These are phyloP conservation scores for Ascochyta viciae-villosae DNA, from an alignment of 2,329 filamentous ascomycete species.

Conservation along the genomic window DNA sequence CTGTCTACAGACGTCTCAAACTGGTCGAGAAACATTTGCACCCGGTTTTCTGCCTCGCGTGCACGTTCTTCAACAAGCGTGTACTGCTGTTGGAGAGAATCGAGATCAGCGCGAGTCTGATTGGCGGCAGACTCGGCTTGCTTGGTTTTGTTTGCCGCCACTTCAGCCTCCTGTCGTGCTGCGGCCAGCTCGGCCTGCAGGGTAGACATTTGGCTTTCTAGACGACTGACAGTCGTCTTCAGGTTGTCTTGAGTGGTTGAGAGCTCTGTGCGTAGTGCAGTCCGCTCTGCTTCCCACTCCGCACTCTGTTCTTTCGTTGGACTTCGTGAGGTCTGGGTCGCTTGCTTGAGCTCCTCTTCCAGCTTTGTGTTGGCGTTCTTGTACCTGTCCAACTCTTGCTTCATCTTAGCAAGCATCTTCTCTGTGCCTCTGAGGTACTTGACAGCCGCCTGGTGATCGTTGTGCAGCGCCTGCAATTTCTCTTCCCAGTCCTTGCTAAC, in stretches of 20 bases:
- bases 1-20: slow-evolving; percentile 93
- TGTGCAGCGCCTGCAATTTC: slow-evolving; percentile 91
- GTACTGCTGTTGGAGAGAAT: slow-evolving; percentile 85
- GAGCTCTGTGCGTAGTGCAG: slow-evolving; percentile 71
- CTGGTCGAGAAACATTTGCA: slow-evolving; percentile 90
- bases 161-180: slow-evolving; percentile 72
- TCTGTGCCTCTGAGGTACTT: slow-evolving; percentile 98
- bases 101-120: slow-evolving; percentile 71
- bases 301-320: slow-evolving; percentile 56
- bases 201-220: slow-evolving; percentile 74
- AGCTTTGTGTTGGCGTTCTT: slow-evolving; percentile 85
- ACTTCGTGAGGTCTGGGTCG: slow-evolving; percentile 48
- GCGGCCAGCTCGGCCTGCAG: slow-evolving; percentile 74
- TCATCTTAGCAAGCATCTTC: slow-evolving; percentile 99
- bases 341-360: slow-evolving; percentile 77
- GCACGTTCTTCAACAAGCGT: slow-evolving; percentile 80
- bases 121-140: slow-evolving; percentile 64
- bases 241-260: slow-evolving; percentile 73
- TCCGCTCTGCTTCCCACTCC: slow-evolving; percentile 79
- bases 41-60: slow-evolving; percentile 88
- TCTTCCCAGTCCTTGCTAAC: slow-evolving; percentile 90
- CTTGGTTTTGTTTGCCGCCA: slow-evolving; percentile 57
- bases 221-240: slow-evolving; percentile 66
- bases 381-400: slow-evolving; percentile 92
- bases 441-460: slow-evolving; percentile 96